Conservation (phyloP, 2,329 filamentous ascomycete species). For the Hypoxylon sp. region DNA sequence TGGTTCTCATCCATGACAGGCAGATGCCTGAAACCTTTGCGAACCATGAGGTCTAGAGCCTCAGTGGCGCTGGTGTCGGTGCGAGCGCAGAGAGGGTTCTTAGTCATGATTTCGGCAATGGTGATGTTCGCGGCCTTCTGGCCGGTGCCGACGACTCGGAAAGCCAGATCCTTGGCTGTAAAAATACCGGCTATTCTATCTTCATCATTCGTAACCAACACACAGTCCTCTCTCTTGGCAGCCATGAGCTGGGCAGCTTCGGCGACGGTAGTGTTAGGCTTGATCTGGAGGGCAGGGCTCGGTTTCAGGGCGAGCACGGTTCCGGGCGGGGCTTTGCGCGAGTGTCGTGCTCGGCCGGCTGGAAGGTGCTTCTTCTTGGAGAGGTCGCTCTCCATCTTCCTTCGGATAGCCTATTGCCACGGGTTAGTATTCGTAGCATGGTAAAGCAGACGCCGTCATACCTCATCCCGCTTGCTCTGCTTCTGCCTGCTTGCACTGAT, state of each 20-base stretch:
- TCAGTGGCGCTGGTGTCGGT: conserved; percentile 99
- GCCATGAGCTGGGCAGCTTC: conserved; percentile 99
- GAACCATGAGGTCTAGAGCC: conserved; percentile 96
- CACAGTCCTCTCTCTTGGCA: conserved; percentile 97
- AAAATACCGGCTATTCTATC: conserved; percentile 99
- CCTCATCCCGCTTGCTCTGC: conserved; percentile 98
- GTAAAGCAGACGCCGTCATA: conserved; percentile 63
- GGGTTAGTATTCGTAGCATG: conserved; percentile 54
- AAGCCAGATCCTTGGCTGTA: conserved; percentile 97
- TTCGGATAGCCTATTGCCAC: conserved; percentile 84
- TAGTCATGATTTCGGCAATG: conserved; percentile 99
- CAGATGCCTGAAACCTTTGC: conserved; percentile 96
- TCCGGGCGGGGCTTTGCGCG: conserved; percentile 93
- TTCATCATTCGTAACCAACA: conserved; percentile 97
- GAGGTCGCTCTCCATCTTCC: conserved; percentile 96
- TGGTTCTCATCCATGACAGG: conserved; percentile 99
- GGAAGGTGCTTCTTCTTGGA: conserved; percentile 95
- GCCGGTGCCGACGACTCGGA: conserved; percentile 92
- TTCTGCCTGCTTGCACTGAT: conserved; percentile 96
- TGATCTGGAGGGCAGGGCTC: conserved; percentile 96
- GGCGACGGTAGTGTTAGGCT: conserved; percentile 91
- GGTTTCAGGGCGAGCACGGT: conserved; percentile 96
- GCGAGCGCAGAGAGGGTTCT: conserved; percentile 96
- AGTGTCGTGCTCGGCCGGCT: conserved; percentile 82
- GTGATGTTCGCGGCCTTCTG: conserved; percentile 91